Base-by-base conservation (phyloP, 345 rosid species). In the Cochlearia excelsa region DNA sequence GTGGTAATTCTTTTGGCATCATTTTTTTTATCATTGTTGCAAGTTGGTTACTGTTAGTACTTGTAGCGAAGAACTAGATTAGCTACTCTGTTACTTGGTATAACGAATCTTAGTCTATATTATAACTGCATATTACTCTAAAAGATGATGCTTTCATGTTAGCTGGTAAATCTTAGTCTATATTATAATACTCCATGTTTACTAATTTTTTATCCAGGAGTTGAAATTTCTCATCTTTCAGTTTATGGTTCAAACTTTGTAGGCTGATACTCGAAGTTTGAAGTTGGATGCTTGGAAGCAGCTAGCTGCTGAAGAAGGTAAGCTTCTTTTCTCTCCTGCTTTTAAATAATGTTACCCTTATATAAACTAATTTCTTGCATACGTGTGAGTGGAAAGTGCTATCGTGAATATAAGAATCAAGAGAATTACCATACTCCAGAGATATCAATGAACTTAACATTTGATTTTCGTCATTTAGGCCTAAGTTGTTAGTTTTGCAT, bases 251-350 rank as follows among this genome's bases (percentile, higher is more conserved):
- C 39, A 37, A 59, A 43, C 56, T 54, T 72, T 79, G 71, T 83
- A 92, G 98, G 87, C 83, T 26, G 86, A 86, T 74, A 78, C 91
- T 63, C 78, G 82, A 69, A 69, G 80, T 66, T 59, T 88, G 69
- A 88, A 86, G 86, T 77, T 88, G 71, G 84, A 83, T 71, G 87
- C 85, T 39, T 92, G 96, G 96, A 83, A 86, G 68, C 94, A 86
- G 78, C 91, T 92, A 54, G 95, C 98, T 59, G 50, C 69, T 16
- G 98, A 92, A 81, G 95, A 92, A 77, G 96, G 98, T 88, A 73
- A 73, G 59, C 29, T 38, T 65, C 51, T 52, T 26, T 38, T 5
- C 7, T 37, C 50, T 49, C 9, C 38, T 65, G 66, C 33, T 26
- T 29, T 28, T 27, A 34, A 3, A 26, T 16, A 16, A 16, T 16